Percentiles rank a stretch among this genome's conserved stretches.
These are phyloP conservation scores for Colletotrichum abscissum DNA, from an alignment of 2,329 filamentous ascomycete species.

Conservation along the genomic window DNA sequence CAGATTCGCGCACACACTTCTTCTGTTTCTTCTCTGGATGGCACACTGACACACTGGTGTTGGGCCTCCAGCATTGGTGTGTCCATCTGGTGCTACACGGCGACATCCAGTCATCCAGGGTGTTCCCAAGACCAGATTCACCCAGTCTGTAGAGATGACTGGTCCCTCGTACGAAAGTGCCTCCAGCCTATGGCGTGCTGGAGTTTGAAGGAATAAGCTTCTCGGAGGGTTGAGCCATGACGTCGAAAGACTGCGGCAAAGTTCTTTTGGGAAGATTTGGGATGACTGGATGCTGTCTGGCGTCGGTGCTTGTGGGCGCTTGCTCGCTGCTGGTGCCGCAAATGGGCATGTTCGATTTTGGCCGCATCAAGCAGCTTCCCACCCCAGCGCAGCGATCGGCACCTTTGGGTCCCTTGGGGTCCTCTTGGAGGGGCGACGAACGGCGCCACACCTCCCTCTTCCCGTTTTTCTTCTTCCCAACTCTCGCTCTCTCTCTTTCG, in stretches of 20 bases:
- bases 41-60: background rate
- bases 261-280: background rate
- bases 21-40: background rate
- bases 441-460: conserved; percentile 26
- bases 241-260: conserved; percentile 6
- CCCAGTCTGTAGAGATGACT: background rate
- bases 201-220: conserved; percentile 29
- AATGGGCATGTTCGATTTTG: conserved; percentile 6
- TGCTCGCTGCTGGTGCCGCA: background rate
- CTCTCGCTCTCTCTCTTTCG: background rate
- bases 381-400: conserved; percentile 27
- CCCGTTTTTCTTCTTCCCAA: conserved; percentile 1
- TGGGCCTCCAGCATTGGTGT: conserved; percentile 23
- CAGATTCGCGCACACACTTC: background rate
- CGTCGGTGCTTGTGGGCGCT: background rate
- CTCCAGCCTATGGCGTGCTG: conserved; percentile 25
- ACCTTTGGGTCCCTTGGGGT: background rate
- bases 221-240: conserved; percentile 24
- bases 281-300: background rate
- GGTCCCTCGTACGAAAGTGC: background rate
- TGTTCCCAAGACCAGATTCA: background rate
- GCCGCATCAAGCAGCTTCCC: background rate
- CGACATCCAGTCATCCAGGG: background rate
- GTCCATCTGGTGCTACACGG: background rate
- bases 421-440: background rate